phyloP scores from a whole-genome alignment of 2,329 filamentous ascomycete genomes.

The Neofusicoccum laricinum region DNA sequence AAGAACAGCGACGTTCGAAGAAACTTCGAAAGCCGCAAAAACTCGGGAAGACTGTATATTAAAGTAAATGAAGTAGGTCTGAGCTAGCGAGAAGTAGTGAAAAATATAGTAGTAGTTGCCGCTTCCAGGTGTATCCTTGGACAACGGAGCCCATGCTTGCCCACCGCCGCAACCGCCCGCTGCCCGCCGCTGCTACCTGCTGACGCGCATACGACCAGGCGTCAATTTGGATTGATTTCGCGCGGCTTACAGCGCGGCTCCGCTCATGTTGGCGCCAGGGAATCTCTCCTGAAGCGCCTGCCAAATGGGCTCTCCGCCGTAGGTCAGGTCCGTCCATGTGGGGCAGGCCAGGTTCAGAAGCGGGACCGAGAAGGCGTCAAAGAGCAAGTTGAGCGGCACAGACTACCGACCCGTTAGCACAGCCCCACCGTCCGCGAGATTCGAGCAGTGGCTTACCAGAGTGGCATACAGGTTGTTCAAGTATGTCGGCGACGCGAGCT shows the following conservation, averaged over 20 bases:
- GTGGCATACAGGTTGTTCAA: conserved; percentile 25
- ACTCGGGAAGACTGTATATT: neutral
- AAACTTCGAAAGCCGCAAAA: neutral
- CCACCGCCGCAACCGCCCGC: neutral
- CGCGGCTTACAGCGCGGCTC: neutral
- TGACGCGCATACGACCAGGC: neutral
- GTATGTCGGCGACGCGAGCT: conserved; percentile 31
- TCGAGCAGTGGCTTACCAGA: conserved; percentile 3
- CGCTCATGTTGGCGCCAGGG: neutral
- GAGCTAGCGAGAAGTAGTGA: neutral
- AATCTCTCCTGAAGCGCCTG: neutral
- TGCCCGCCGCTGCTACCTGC: neutral
- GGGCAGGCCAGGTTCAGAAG: conserved; percentile 26
- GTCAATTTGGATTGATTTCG: no score
- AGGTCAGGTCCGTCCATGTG: conserved; percentile 24
- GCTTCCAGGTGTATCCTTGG: neutral
- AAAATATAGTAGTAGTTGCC: neutral
- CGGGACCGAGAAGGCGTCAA: conserved; percentile 22
- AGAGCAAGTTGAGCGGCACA: conserved; percentile 22
- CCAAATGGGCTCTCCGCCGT: conserved; percentile 1
- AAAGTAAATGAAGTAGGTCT: neutral
- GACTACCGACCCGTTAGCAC: neutral
- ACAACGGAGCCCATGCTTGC: neutral
- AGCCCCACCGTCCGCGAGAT: no score
- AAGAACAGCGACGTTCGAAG: conserved; percentile 8